A percentile compares a stretch with the other conserved stretches of the same genome.
Evolutionary conservation across 306 rosid species (phyloP).

Genomic region (Myrica gale): DNA sequence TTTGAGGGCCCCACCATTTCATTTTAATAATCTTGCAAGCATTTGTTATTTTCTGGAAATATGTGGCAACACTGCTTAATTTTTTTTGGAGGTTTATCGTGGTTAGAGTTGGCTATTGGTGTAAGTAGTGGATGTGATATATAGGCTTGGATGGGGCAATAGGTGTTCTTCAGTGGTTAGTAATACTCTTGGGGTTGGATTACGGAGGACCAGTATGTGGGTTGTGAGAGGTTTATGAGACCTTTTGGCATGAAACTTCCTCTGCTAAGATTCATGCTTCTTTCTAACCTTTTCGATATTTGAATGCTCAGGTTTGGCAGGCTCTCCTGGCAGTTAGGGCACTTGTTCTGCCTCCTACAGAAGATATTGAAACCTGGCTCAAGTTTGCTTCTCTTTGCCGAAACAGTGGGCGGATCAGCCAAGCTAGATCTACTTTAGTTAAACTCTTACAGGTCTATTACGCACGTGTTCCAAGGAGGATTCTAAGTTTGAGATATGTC

Average conservation of each 20-base stretch:
- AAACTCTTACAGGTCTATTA: constrained; percentile 86
- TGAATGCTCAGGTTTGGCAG: constrained; percentile 83
- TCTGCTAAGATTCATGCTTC: constrained; percentile 6
- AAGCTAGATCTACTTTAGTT: constrained; percentile 86
- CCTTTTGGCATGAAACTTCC: background rate
- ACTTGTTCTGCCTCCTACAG: constrained; percentile 91
- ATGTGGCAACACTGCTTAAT: background rate
- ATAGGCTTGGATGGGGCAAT: background rate
- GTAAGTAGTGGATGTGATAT: background rate
- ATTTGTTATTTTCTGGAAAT: background rate
- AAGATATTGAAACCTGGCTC: constrained; percentile 91
- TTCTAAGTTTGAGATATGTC: constrained; percentile 17
- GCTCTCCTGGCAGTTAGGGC: constrained; percentile 73
- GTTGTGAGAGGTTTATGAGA: constrained; percentile 6
- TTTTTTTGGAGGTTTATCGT: background rate
- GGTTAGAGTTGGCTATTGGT: background rate
- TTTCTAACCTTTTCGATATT: constrained; percentile 26
- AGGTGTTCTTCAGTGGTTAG: background rate
- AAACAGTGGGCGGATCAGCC: constrained; percentile 76
- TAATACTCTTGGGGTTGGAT: background rate
- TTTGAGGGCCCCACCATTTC: background rate
- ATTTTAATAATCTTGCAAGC: background rate
- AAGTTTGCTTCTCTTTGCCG: constrained; percentile 90
- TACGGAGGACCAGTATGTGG: background rate
- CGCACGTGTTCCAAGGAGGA: constrained; percentile 23